Percentiles rank a stretch among this genome's conserved stretches.
These are phyloP conservation scores for Penicillium malachiteum DNA, from an alignment of 495 filamentous ascomycete species.

Conservation along the genomic window DNA sequence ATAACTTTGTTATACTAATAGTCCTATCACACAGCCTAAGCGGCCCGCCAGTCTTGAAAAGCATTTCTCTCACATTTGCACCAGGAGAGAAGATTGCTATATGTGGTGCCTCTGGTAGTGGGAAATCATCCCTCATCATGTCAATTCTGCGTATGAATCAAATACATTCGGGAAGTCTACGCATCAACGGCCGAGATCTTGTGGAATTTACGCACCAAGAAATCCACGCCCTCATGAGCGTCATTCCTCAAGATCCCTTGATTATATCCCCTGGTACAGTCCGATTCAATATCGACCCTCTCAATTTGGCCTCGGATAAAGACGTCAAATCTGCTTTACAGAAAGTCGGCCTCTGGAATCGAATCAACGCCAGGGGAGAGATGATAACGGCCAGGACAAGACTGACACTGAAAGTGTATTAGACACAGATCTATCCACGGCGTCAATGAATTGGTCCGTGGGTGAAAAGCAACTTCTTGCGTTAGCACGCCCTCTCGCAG, in stretches of 20 bases:
- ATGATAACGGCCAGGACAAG: constrained; percentile 10
- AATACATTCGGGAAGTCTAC: constrained; percentile 29
- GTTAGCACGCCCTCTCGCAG: constrained; percentile 3
- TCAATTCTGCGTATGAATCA: constrained; percentile 45
- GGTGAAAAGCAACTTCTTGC: too few species aligned
- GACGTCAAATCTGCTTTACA: constrained; percentile 8
- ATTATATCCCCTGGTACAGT: constrained; percentile 9
- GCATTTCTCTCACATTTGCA: constrained; percentile 20
- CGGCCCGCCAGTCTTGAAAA: neutral
- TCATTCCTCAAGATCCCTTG: constrained; percentile 54
- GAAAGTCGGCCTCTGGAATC: constrained; percentile 21
- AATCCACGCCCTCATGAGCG: constrained; percentile 32
- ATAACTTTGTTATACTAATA: too few species aligned
- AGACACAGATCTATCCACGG: constrained; percentile 15
- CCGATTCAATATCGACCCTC: constrained; percentile 21
- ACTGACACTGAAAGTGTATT: neutral
- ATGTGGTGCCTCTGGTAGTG: constrained; percentile 29
- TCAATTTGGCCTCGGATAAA: constrained; percentile 1
- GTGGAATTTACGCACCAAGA: constrained; percentile 26
- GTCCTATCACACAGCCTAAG: too few species aligned
- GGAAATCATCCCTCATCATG: constrained; percentile 45
- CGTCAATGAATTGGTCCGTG: constrained; percentile 1
- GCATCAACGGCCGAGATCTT: constrained; percentile 39
- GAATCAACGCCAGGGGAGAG: constrained; percentile 2
- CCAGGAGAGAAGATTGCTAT: constrained; percentile 29